Base-by-base conservation (phyloP, 768 basidiomycete species). In the Termitomyces eurrhizus region DNA sequence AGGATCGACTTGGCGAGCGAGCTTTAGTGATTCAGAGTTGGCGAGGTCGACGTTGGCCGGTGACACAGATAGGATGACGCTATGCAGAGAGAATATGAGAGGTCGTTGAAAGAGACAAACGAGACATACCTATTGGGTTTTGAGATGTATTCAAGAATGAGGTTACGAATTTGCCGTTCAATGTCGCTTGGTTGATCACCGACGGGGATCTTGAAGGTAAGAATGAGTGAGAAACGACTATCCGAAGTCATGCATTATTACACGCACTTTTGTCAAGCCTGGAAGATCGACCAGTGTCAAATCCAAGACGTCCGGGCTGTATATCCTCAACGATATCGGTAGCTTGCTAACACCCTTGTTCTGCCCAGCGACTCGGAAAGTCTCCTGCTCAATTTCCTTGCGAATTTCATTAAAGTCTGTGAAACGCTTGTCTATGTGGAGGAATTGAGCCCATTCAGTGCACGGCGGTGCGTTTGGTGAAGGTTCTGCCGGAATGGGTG, bases 171-270 rank as follows among this genome's bases (percentile, higher is more conserved):
- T 75, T 98, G 97, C 21, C 91, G 82, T 71, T 99, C 96, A 53
- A 99, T 99, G 69, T 99, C 96, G 62, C 94, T 93, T 6, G 96
- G 96, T 74, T 99, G 96, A 73, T 97, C 95, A 13, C 95, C 93
- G 5, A 96, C 94, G 0, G 94, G 94, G 64, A 96, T 93, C 93
- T 95, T 95, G 37, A 8, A 26, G 21, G 33, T 58, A 53, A 39
- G 32, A 41, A 13, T 49, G 33, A 53, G 32, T 49, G 42, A 45
- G 26, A 21, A 7, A 21, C 1, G 37, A 59, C 39, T 29, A 37
- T 59, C 24, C 9, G 12, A 62, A 7, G 51, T n/a, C 33, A 13
- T 37, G 32, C n/a, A 32, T 39, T n/a, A 33, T 14, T 5, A 12
- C 29, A 74, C 83, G 62, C 63, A 90, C 93, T 81, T 99, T 99